A percentile compares a stretch with the other conserved stretches of the same genome.
Conservation (phyloP, 257 asterid genomes). For the Paulownia fortunei region DNA sequence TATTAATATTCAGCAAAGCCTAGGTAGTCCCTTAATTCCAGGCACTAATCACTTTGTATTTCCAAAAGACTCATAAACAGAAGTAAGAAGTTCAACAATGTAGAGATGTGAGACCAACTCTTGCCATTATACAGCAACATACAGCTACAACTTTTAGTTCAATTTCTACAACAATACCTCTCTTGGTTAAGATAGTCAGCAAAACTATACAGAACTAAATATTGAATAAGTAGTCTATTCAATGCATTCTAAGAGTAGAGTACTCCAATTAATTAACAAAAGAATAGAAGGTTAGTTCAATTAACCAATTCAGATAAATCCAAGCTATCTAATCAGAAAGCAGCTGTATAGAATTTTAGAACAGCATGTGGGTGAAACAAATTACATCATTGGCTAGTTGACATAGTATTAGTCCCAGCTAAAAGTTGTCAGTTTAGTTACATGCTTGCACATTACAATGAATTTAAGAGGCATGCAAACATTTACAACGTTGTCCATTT, state of each 20-base stretch:
- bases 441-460: constrained; percentile 13
- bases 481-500: not conserved
- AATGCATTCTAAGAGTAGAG: constrained; percentile 9
- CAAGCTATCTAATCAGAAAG: not conserved
- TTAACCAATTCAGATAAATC: not conserved
- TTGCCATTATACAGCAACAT: not conserved
- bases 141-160: not conserved
- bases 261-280: not conserved
- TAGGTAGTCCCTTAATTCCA: not conserved
- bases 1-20: not conserved
- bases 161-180: not conserved
- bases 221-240: not conserved
- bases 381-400: not conserved
- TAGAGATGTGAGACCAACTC: not conserved
- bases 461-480: not conserved
- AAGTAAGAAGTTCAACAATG: not conserved
- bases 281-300: not conserved
- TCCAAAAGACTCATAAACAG: not conserved
- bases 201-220: not conserved
- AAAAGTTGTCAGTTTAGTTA: not conserved
- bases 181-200: not conserved
- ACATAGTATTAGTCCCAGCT: constrained; percentile 10
- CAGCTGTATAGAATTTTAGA: not conserved
- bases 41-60: not conserved
- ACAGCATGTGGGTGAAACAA: not conserved